phyloP scores from a whole-genome alignment of 371 early-diverging fungal species.

The Mucor indicus region DNA sequence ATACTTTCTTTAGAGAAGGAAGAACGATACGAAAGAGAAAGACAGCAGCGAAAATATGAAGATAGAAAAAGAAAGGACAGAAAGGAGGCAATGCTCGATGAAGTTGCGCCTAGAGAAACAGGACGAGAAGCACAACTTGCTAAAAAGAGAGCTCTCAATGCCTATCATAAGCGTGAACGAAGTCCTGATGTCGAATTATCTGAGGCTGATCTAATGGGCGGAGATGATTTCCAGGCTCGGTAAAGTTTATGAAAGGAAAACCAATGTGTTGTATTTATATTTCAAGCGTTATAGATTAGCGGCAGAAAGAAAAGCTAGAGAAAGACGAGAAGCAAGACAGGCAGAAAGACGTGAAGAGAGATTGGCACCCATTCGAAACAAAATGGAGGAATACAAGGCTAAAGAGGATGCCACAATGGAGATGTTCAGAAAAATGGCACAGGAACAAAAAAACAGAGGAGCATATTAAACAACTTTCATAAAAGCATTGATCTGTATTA shows the following conservation, averaged over 20 bases:
- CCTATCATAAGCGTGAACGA: conserved; percentile 65
- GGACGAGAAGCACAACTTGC: conserved; percentile 75
- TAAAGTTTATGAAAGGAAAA: not conserved
- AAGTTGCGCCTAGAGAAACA: conserved; percentile 78
- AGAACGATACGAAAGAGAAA: conserved; percentile 55
- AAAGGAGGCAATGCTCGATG: conserved; percentile 70
- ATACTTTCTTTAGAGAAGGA: conserved; percentile 42
- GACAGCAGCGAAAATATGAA: conserved; percentile 45
- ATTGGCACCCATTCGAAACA: conserved; percentile 38
- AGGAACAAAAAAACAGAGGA: conserved; percentile 36
- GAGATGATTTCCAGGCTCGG: conserved; percentile 54
- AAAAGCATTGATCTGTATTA: no score
- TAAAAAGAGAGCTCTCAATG: conserved; percentile 61
- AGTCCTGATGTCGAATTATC: conserved; percentile 72
- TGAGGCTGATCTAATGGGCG: conserved; percentile 75
- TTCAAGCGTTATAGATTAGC: conserved; percentile 29
- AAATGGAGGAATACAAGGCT: conserved; percentile 51
- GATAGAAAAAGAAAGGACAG: conserved; percentile 43
- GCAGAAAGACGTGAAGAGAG: conserved; percentile 35
- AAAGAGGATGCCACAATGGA: conserved; percentile 69
- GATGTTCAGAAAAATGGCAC: conserved; percentile 69
- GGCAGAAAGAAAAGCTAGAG: conserved; percentile 44
- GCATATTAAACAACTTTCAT: conserved; percentile 7
- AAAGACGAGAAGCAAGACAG: conserved; percentile 43
- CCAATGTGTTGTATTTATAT: not conserved